Conservation (phyloP, 2,329 filamentous ascomycete genomes). For the Scedosporium boydii region DNA sequence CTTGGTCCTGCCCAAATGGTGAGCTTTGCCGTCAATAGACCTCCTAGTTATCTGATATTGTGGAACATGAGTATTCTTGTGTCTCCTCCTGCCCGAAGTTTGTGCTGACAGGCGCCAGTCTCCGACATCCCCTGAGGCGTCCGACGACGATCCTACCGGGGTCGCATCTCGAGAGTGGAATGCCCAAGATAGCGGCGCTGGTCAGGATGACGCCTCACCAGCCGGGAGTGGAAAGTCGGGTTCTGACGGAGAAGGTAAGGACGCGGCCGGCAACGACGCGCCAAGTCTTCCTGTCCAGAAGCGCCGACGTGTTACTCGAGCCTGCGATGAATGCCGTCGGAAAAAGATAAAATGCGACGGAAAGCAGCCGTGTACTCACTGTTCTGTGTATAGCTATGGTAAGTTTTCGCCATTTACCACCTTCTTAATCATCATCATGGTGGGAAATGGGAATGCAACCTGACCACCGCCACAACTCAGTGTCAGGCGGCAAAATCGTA, state of each 20-base stretch:
- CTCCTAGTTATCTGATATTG: not conserved
- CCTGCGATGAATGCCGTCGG: constrained; percentile 72
- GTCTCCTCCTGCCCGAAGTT: not conserved
- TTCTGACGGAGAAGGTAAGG: constrained; percentile 28
- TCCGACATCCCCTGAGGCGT: constrained; percentile 4
- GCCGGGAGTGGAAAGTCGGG: constrained; percentile 34
- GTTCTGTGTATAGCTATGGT: constrained; percentile 98
- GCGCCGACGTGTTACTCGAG: constrained; percentile 66
- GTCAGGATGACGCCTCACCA: constrained; percentile 24
- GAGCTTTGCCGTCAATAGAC: not conserved
- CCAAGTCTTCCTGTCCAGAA: constrained; percentile 59
- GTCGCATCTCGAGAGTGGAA: not conserved
- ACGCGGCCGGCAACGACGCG: constrained; percentile 18
- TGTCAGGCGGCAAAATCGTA: no score
- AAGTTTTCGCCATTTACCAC: constrained; percentile 21
- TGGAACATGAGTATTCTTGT: not conserved
- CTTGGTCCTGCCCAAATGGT: not conserved
- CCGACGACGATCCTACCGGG: constrained; percentile 2
- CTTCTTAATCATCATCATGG: not conserved
- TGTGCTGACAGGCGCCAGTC: not conserved
- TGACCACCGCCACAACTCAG: not conserved
- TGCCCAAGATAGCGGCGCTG: not conserved
- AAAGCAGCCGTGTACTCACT: constrained; percentile 87
- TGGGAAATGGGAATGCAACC: not conserved
- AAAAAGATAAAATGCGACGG: constrained; percentile 87